Percentiles rank a stretch among this genome's conserved stretches.
Conservation (phyloP, 1,139 yeast genomes). For the Blastobotrys raffinosifermentans region DNA sequence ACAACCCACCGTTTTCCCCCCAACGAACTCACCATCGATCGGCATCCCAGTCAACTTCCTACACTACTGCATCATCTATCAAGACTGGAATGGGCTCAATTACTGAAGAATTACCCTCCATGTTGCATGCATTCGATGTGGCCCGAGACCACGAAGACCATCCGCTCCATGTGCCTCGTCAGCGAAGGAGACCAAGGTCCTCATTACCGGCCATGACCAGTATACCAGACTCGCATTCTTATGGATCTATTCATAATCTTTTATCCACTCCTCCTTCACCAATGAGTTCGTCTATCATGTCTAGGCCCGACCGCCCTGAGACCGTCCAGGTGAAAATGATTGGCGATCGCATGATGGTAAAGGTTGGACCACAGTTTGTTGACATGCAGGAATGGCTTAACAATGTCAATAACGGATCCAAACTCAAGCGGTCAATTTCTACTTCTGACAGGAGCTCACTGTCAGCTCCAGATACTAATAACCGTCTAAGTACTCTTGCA, state of each 20-base stretch:
- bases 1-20: too few species aligned
- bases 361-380: constrained; percentile 22
- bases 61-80: constrained; percentile 7
- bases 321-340: constrained; percentile 27
- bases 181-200: too few species aligned
- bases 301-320: constrained; percentile 6
- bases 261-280: background rate
- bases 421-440: too few species aligned
- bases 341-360: constrained; percentile 29
- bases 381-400: constrained; percentile 34
- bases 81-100: constrained; percentile 20
- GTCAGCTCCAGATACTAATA: too few species aligned
- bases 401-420: constrained; percentile 20
- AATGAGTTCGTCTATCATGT: constrained; percentile 4
- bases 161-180: too few species aligned
- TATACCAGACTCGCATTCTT: constrained; percentile 8
- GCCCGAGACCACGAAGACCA: too few species aligned
- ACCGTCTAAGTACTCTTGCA: too few species aligned
- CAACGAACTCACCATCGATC: background rate
- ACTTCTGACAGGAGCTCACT: too few species aligned
- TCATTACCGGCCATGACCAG: background rate
- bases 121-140: constrained; percentile 29
- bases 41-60: background rate
- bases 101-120: constrained; percentile 26
- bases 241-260: too few species aligned